Base-by-base conservation (phyloP, 805 yeast genomes). In the Teunomyces pallodes region DNA sequence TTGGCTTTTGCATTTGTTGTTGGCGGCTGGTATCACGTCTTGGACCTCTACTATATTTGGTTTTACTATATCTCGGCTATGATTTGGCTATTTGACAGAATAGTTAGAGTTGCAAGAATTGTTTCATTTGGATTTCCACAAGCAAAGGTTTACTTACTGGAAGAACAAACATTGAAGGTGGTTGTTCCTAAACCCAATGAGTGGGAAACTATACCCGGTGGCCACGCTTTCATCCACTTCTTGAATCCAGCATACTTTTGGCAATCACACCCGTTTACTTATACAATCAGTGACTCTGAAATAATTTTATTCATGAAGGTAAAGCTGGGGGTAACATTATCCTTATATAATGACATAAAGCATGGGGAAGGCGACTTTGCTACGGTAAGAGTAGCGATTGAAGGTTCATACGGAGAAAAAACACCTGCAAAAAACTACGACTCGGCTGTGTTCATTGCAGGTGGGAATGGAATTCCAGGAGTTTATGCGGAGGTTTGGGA, bases 401-500 rank as follows among this genome's bases (percentile, higher is more conserved):
- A 83, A 54, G 88, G 88, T 0, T 83, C 86, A 0, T 83, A 83
- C 54, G 87, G 87, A 1, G 61, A 67, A 3, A 58, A 59, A 12
- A 58, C 72, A 2, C 83, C 82, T 1, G 76, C 79, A 49, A 70
- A 70, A 42, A 67, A 72, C 16, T 81, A 76, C 55, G 71, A 70
- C 31, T 70, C 72, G 42, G 76, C 77, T 1, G 63, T 82, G 6
- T 72, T 82, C 39, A 62, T 83, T 36, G 83, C 85, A 3, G 87
- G 87, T 8, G 88, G 87, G 5, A 79, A 80, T 52, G 88, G 88
- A 9, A 74, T 83, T 56, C 80, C 88, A 0, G 85, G 82, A 0
- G 67, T 80, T 8, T 67, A 76, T 36, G 69, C 81, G 2, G 73
- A 80, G 48, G 80, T 57, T 1, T 31, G 48, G 10, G 56, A 57